These are phyloP conservation scores for Syncephalastrum sp. DNA, from an alignment of 371 early-diverging fungal species.

Conservation along the genomic window DNA sequence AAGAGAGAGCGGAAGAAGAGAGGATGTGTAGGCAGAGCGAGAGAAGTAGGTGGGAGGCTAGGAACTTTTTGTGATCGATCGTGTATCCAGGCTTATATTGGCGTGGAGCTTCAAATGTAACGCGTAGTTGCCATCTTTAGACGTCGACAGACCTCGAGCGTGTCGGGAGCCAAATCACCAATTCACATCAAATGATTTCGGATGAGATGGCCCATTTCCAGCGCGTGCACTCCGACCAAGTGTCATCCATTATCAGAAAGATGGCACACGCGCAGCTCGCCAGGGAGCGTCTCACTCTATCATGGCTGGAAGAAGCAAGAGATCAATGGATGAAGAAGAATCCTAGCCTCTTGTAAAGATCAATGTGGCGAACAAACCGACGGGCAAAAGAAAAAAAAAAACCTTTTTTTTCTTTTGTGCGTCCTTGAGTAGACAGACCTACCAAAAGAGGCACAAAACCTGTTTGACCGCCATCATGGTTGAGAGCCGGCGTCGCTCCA, in stretches of 20 bases:
- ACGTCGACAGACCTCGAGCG: constrained; percentile 28
- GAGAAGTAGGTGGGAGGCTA: background rate
- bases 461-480: constrained; percentile 16
- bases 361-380: background rate
- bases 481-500: background rate
- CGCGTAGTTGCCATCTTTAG: background rate
- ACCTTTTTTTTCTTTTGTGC: background rate
- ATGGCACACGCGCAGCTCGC: constrained; percentile 13
- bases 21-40: background rate
- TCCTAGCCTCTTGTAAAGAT: background rate
- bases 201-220: constrained; percentile 51
- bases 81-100: constrained; percentile 6
- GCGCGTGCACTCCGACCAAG: constrained; percentile 25
- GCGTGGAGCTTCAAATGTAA: background rate
- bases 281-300: constrained; percentile 19
- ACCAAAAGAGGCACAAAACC: constrained; percentile 13
- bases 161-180: constrained; percentile 32
- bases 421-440: background rate
- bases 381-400: constrained; percentile 1
- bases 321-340: constrained; percentile 6
- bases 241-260: constrained; percentile 16
- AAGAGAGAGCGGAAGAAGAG: background rate
- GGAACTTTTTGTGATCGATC: constrained; percentile 7
- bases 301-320: constrained; percentile 14
- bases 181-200: constrained; percentile 44